Evolutionary conservation across 2,329 filamentous ascomycete genomes (phyloP).

Genomic region (Alternaria conjuncta): DNA sequence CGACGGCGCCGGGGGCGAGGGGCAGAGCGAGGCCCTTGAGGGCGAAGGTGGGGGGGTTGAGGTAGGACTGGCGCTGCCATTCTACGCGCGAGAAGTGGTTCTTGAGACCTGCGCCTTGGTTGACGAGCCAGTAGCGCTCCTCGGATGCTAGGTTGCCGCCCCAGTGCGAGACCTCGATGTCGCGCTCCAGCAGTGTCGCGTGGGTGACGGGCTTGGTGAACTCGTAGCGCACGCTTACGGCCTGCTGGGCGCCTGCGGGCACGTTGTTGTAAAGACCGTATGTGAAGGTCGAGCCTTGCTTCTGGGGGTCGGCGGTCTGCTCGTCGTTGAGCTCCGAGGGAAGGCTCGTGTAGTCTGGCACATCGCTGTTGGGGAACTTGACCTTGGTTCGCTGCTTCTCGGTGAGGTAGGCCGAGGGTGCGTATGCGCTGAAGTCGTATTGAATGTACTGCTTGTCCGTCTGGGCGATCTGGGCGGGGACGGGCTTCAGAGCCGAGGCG

Average conservation of each 20-base stretch:
- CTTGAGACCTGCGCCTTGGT: constrained; percentile 77
- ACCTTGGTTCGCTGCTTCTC: constrained; percentile 96
- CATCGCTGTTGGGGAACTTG: constrained; percentile 78
- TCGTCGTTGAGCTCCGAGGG: constrained; percentile 63
- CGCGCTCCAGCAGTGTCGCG: constrained; percentile 79
- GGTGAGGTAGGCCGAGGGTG: constrained; percentile 81
- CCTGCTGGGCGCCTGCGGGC: constrained; percentile 75
- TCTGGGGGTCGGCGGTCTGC: constrained; percentile 73
- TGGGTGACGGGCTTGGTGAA: constrained; percentile 92
- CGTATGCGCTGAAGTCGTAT: constrained; percentile 86
- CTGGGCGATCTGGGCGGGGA: constrained; percentile 84
- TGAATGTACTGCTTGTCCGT: constrained; percentile 84
- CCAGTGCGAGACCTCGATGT: constrained; percentile 97
- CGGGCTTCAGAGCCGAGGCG: constrained; percentile 77
- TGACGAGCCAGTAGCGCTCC: constrained; percentile 87
- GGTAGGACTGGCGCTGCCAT: constrained; percentile 64
- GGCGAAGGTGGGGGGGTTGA: constrained; percentile 77
- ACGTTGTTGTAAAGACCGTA: constrained; percentile 90
- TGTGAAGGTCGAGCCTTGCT: constrained; percentile 82
- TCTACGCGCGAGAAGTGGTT: constrained; percentile 59
- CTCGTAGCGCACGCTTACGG: constrained; percentile 85
- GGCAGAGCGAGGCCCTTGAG: constrained; percentile 83
- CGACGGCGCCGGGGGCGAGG: constrained; percentile 77
- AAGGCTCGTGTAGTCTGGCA: constrained; percentile 85
- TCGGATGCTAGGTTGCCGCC: constrained; percentile 95